These are phyloP conservation scores for Fomitiporia mediterranea DNA, from an alignment of 1,284 basidiomycete genomes.

Conservation along the genomic window DNA sequence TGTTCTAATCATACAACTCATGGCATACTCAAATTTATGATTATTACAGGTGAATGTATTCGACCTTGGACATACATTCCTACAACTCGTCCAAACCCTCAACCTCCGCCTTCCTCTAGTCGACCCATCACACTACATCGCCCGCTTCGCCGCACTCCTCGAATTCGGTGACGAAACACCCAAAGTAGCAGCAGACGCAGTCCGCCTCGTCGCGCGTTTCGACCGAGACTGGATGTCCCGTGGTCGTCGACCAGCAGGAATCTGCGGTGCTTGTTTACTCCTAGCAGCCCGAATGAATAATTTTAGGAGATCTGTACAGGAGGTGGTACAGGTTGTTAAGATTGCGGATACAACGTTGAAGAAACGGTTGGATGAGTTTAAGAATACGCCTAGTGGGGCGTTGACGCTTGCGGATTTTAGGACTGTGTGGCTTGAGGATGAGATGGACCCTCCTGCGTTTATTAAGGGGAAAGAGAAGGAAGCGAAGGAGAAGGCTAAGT, in stretches of 20 bases:
- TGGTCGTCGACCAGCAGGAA: conserved; percentile 92
- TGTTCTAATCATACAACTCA: not conserved
- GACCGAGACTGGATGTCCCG: conserved; percentile 97
- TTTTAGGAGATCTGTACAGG: conserved; percentile 87
- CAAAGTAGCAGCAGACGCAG: conserved; percentile 89
- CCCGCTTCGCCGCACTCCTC: conserved; percentile 92
- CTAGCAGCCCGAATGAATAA: conserved; percentile 99
- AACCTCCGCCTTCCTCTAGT: conserved; percentile 87
- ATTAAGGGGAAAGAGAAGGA: conserved; percentile 71
- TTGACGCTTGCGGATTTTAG: conserved; percentile 91
- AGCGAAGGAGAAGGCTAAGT: conserved; percentile 48
- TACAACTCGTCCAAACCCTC: conserved; percentile 89
- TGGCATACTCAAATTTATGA: not conserved
- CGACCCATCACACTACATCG: conserved; percentile 97
- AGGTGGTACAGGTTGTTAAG: conserved; percentile 98
- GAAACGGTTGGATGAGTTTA: conserved; percentile 96
- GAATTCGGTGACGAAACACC: conserved; percentile 96
- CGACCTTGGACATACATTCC: conserved; percentile 93
- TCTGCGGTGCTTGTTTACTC: conserved; percentile 93
- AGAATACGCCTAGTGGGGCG: conserved; percentile 79
- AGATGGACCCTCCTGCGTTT: conserved; percentile 87
- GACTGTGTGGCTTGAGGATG: conserved; percentile 87
- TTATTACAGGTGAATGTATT: conserved; percentile 88
- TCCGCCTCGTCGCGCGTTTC: conserved; percentile 91
- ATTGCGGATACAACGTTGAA: conserved; percentile 93